Evolutionary conservation across 2,329 filamentous ascomycete genomes (phyloP).

Genomic region (Aspergillus sclerotialis): DNA sequence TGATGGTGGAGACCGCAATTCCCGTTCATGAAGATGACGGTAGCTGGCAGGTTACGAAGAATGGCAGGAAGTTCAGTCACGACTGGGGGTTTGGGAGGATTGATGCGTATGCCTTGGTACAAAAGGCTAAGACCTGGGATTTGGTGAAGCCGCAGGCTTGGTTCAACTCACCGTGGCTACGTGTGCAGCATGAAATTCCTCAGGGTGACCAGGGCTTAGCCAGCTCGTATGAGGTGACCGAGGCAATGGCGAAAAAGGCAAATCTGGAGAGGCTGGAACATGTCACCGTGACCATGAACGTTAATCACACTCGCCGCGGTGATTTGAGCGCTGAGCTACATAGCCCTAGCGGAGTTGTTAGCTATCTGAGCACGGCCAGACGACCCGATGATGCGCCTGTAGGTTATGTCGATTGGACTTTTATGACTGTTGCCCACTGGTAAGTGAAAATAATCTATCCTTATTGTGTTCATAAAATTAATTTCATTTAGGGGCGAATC

Average conservation of each 20-base stretch:
- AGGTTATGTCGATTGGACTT: conserved; percentile 94
- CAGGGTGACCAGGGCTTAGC: conserved; percentile 75
- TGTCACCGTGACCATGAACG: conserved; percentile 96
- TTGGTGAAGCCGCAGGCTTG: conserved; percentile 92
- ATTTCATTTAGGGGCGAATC: conserved; percentile 67
- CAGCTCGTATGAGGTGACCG: conserved; percentile 73
- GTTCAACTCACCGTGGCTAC: conserved; percentile 89
- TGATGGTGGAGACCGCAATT: conserved; percentile 76
- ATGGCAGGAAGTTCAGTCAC: conserved; percentile 85
- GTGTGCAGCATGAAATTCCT: conserved; percentile 78
- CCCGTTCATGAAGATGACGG: conserved; percentile 66
- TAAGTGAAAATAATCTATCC: conserved; percentile 38
- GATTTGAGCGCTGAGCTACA: conserved; percentile 88
- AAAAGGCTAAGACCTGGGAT: conserved; percentile 77
- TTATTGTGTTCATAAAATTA: conserved; percentile 6
- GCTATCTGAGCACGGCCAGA: conserved; percentile 73
- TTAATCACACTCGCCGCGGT: conserved; percentile 77
- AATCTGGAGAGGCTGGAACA: conserved; percentile 88
- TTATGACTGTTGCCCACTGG: conserved; percentile 98
- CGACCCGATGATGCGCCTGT: conserved; percentile 56
- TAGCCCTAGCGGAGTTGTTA: conserved; percentile 74
- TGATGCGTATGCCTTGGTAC: conserved; percentile 77
- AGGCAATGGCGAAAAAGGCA: conserved; percentile 69
- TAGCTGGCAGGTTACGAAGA: conserved; percentile 74
- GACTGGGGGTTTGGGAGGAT: conserved; percentile 95